Percentiles rank a stretch among this genome's conserved stretches.
Conservation (phyloP, 1,139 yeast species). For the Suhomyces taliae region DNA sequence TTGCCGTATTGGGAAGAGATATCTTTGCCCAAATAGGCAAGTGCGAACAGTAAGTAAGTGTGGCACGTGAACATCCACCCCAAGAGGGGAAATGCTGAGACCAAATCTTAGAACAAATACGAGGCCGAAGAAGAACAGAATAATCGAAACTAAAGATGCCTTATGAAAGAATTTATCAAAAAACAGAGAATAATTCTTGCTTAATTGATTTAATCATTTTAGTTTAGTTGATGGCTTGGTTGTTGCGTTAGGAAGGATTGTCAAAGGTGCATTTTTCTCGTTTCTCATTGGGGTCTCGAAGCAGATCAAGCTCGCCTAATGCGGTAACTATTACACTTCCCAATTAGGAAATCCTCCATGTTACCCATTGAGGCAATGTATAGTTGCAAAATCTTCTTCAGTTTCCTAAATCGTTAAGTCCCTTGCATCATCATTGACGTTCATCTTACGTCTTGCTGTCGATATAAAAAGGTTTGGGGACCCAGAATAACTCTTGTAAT, state of each 20-base stretch:
- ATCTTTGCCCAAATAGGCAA: conserved; percentile 11
- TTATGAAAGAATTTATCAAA: too few relatives aligned
- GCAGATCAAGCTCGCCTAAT: conserved; percentile 7
- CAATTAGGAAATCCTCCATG: conserved; percentile 1
- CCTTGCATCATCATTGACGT: neutral
- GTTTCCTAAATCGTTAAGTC: conserved; percentile 2
- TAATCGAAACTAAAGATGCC: too few relatives aligned
- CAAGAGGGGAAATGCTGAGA: too few relatives aligned
- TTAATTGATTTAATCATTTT: too few relatives aligned
- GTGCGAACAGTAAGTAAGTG: neutral
- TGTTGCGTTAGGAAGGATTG: conserved; percentile 2
- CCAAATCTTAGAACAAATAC: too few relatives aligned
- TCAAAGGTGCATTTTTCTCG: neutral
- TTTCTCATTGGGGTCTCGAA: neutral
- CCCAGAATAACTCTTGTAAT: neutral
- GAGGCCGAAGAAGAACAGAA: too few relatives aligned
- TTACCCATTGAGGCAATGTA: neutral
- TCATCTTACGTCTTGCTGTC: neutral
- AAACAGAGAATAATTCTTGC: too few relatives aligned
- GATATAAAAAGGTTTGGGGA: neutral
- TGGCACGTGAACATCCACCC: too few relatives aligned
- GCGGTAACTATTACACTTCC: conserved; percentile 12
- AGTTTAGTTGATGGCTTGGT: neutral
- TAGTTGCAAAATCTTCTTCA: conserved; percentile 2
- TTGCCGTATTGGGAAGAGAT: conserved; percentile 9